Conservation (phyloP, 2,329 filamentous ascomycete species). For the Ophiocordyceps camponoti-saundersi region DNA sequence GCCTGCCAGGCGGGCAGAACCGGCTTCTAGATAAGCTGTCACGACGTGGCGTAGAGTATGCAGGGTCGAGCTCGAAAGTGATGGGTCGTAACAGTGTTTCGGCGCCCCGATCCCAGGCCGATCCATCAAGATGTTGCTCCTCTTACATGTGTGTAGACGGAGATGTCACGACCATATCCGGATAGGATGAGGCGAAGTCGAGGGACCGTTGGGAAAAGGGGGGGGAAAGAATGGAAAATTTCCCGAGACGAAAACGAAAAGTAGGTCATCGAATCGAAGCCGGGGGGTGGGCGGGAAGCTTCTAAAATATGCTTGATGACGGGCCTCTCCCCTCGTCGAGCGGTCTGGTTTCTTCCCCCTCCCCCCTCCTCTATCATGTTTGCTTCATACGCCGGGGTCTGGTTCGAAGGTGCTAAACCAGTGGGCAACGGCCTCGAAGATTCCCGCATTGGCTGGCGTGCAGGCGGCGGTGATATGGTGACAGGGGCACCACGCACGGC, state of each 20-base stretch:
- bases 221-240: not conserved
- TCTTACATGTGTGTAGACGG: not conserved
- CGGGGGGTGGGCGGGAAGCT: not conserved
- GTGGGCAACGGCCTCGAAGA: not conserved
- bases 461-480: not conserved
- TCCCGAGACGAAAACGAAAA: not conserved
- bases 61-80: not conserved
- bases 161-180: not conserved
- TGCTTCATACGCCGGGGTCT: not conserved
- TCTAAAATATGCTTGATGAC: not conserved
- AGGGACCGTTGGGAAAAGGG: too few species aligned
- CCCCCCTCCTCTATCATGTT: not conserved
- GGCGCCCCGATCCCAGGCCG: not conserved
- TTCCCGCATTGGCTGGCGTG: not conserved
- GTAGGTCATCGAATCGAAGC: not conserved
- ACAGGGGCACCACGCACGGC: not conserved
- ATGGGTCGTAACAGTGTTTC: not conserved
- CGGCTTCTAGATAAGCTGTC: not conserved
- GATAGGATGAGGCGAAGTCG: not conserved
- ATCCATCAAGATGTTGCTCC: not conserved
- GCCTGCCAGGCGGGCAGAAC: not conserved
- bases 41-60: not conserved
- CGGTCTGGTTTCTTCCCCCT: not conserved
- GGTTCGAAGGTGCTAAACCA: not conserved
- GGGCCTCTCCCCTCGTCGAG: not conserved